A percentile compares a stretch with the other conserved stretches of the same genome.
Conservation (phyloP, 768 basidiomycete species). For the Pleurotus tuber-regium region DNA sequence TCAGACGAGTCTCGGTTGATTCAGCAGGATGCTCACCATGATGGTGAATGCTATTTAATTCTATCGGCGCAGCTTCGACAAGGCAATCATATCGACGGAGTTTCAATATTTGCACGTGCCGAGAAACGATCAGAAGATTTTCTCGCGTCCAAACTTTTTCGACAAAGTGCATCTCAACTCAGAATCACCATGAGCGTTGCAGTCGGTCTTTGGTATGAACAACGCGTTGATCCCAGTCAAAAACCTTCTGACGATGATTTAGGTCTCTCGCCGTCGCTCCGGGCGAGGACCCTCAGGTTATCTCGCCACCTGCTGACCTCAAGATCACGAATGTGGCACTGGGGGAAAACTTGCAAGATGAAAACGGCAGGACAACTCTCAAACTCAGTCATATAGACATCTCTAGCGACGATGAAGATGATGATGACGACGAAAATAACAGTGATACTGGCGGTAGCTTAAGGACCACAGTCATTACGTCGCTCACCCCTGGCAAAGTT, state of each 20-base stretch:
- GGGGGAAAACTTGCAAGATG: slow-evolving; percentile 67
- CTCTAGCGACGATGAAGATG: slow-evolving; percentile 45
- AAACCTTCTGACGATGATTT: slow-evolving; percentile 9
- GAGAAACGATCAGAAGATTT: not conserved
- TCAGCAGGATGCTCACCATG: slow-evolving; percentile 45
- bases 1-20: not conserved
- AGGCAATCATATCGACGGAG: slow-evolving; percentile 39
- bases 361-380: slow-evolving; percentile 57
- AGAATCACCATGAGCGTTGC: slow-evolving; percentile 49
- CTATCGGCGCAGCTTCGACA: slow-evolving; percentile 8
- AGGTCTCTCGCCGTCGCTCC: slow-evolving; percentile 66
- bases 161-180: not conserved
- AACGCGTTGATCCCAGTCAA: slow-evolving; percentile 22
- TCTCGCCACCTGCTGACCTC: slow-evolving; percentile 66
- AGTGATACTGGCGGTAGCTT: slow-evolving; percentile 12
- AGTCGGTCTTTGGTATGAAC: slow-evolving; percentile 64
- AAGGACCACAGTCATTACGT: slow-evolving; percentile 63
- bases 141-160: slow-evolving; percentile 13
- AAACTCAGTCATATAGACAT: slow-evolving; percentile 51
- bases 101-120: slow-evolving; percentile 26
- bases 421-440: slow-evolving; percentile 30
- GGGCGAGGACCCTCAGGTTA: slow-evolving; percentile 46
- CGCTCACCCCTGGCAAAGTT: slow-evolving; percentile 82
- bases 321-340: slow-evolving; percentile 82
- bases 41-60: slow-evolving; percentile 14